These are phyloP conservation scores for Fusarium tupiense DNA, from an alignment of 2,329 filamentous ascomycete species.

Conservation along the genomic window DNA sequence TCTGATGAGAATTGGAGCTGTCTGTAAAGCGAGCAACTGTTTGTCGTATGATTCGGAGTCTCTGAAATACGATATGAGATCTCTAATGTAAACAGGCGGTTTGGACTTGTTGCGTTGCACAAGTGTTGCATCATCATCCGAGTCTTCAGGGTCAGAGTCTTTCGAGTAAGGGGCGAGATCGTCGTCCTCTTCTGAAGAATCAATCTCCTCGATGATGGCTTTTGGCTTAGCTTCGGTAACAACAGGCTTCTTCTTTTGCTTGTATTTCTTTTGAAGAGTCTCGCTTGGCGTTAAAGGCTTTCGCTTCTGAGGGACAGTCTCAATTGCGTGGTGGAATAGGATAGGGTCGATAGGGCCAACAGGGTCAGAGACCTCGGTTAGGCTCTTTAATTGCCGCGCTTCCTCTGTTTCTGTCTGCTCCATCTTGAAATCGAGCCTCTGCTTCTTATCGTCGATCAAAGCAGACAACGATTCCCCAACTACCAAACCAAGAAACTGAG, in stretches of 20 bases:
- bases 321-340: slow-evolving; percentile 31
- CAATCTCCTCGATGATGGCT: slow-evolving; percentile 73
- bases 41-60: slow-evolving; percentile 87
- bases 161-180: slow-evolving; percentile 84
- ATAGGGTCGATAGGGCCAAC: slow-evolving; percentile 68
- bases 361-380: slow-evolving; percentile 71
- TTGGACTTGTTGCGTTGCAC: slow-evolving; percentile 84
- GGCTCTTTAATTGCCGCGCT: slow-evolving; percentile 76
- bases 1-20: slow-evolving; percentile 82
- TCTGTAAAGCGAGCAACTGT: slow-evolving; percentile 80
- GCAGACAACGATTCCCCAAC: slow-evolving; percentile 78
- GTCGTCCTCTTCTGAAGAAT: slow-evolving; percentile 68
- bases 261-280: slow-evolving; percentile 37
- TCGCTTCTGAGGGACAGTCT: neutral
- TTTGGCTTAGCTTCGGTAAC: slow-evolving; percentile 46
- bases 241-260: slow-evolving; percentile 44
- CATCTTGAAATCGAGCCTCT: slow-evolving; percentile 83
- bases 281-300: slow-evolving; percentile 10
- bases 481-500: slow-evolving; percentile 87
- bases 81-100: slow-evolving; percentile 89
- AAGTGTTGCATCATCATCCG: slow-evolving; percentile 90
- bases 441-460: slow-evolving; percentile 73
- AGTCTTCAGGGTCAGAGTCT: slow-evolving; percentile 89
- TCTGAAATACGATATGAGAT: slow-evolving; percentile 80
- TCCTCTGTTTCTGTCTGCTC: slow-evolving; percentile 81